Evolutionary conservation across 2,329 filamentous ascomycete genomes (phyloP).

Genomic region (Rugonectria rugulosa): DNA sequence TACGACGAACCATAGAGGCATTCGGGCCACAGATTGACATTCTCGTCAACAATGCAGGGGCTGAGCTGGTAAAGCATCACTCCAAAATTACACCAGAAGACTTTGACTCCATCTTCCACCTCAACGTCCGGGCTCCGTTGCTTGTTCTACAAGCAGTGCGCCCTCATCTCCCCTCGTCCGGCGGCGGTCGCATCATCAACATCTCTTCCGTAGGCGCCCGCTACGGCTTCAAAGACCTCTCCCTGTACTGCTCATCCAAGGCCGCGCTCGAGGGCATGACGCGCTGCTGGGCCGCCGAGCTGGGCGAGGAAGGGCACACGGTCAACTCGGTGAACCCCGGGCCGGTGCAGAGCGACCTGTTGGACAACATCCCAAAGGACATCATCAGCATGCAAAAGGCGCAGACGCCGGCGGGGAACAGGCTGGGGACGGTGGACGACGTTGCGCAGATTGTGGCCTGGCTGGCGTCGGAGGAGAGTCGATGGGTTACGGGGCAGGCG

Average conservation of each 20-base stretch:
- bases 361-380: constrained; percentile 48
- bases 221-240: constrained; percentile 23
- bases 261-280: constrained; percentile 50
- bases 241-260: not conserved
- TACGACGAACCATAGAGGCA: not conserved
- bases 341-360: constrained; percentile 65
- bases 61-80: constrained; percentile 1
- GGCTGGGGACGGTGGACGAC: constrained; percentile 61
- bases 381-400: constrained; percentile 26
- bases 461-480: constrained; percentile 57
- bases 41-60: constrained; percentile 17
- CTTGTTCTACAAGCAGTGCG: constrained; percentile 34
- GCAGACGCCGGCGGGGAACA: constrained; percentile 57
- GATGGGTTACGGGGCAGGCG: constrained; percentile 63
- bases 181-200: constrained; percentile 37
- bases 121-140: constrained; percentile 29
- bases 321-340: constrained; percentile 69
- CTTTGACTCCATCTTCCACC: constrained; percentile 5
- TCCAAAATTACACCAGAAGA: constrained; percentile 4
- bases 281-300: constrained; percentile 63
- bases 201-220: constrained; percentile 37
- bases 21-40: constrained; percentile 12
- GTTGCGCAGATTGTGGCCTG: constrained; percentile 64
- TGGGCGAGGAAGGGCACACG: constrained; percentile 57
- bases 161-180: constrained; percentile 32